These are phyloP conservation scores for Penicillium coprophilum DNA, from an alignment of 495 filamentous ascomycete species.

Conservation along the genomic window DNA sequence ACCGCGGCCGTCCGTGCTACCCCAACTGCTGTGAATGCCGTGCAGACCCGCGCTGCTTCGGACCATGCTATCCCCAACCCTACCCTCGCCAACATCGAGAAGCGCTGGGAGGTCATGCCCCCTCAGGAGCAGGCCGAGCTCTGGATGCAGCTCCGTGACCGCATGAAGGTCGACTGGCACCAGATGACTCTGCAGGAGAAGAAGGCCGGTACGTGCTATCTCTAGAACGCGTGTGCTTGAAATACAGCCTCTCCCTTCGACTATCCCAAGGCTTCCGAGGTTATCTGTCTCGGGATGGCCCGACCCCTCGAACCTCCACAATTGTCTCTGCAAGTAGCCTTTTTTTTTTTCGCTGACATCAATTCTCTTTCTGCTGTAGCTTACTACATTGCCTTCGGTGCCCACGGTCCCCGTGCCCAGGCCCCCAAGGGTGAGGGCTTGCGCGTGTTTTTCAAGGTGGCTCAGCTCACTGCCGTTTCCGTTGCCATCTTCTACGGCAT, in stretches of 20 bases:
- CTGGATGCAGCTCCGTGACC: constrained; percentile 95
- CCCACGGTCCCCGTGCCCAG: constrained; percentile 84
- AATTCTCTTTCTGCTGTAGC: constrained; percentile 52
- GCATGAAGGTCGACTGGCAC: constrained; percentile 97
- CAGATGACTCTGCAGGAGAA: constrained; percentile 95
- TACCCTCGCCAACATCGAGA: constrained; percentile 96
- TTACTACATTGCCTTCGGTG: constrained; percentile 97
- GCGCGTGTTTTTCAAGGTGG: constrained; percentile 70
- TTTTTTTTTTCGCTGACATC: constrained; percentile 22
- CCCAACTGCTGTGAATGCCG: constrained; percentile 42
- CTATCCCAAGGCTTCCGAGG: constrained; percentile 28
- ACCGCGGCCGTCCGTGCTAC: constrained; percentile 44
- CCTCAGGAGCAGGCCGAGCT: constrained; percentile 98
- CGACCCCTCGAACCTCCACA: constrained; percentile 3
- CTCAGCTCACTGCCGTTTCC: constrained; percentile 57
- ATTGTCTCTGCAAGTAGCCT: constrained; percentile 9
- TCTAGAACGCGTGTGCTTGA: not conserved
- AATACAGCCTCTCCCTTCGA: not conserved
- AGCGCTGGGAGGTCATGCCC: constrained; percentile 96
- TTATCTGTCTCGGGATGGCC: constrained; percentile 5
- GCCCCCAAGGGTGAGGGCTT: constrained; percentile 78
- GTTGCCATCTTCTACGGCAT: constrained; percentile 64
- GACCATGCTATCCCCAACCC: constrained; percentile 96
- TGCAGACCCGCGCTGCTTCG: constrained; percentile 64
- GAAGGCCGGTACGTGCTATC: constrained; percentile 84